A percentile compares a stretch with the other conserved stretches of the same genome.
Conservation (phyloP, 169 alveolate species). For the Cyclospora cayetanensis region DNA sequence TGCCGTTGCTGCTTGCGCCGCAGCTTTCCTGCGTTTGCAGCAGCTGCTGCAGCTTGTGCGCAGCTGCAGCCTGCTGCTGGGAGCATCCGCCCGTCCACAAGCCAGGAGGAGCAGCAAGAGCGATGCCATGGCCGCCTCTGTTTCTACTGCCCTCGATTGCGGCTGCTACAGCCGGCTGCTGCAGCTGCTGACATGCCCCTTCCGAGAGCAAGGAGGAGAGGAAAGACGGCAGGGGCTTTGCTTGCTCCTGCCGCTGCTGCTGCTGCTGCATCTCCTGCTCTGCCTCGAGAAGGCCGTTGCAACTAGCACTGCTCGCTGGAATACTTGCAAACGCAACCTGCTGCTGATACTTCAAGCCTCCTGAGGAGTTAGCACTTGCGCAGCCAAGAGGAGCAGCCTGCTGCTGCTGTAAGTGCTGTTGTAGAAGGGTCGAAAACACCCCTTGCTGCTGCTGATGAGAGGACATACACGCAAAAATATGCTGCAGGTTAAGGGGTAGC, state of each 20-base stretch:
- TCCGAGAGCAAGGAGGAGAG: not conserved
- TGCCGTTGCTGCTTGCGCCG: not conserved
- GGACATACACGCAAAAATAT: not conserved
- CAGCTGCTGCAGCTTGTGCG: not conserved
- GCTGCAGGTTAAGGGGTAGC: not conserved
- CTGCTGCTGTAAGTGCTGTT: not conserved
- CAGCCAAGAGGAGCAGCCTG: not conserved
- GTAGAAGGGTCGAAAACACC: not conserved
- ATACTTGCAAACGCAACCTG: not conserved
- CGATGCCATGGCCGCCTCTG: not conserved
- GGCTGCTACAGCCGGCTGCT: not conserved
- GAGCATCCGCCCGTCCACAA: not conserved
- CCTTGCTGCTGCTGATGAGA: not conserved
- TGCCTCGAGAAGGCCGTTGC: not conserved
- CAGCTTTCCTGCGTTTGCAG: not conserved
- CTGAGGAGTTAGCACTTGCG: not conserved
- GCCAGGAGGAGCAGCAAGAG: not conserved
- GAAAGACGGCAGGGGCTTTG: not conserved
- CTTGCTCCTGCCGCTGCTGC: not conserved
- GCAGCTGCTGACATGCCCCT: not conserved
- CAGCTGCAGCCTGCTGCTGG: not conserved
- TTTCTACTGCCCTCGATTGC: not conserved
- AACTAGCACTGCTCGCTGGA: not conserved
- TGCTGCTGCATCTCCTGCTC: not conserved
- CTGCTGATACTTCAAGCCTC: not conserved